Conservation (phyloP, 768 basidiomycete genomes). For the Lyophyllum atratum region DNA sequence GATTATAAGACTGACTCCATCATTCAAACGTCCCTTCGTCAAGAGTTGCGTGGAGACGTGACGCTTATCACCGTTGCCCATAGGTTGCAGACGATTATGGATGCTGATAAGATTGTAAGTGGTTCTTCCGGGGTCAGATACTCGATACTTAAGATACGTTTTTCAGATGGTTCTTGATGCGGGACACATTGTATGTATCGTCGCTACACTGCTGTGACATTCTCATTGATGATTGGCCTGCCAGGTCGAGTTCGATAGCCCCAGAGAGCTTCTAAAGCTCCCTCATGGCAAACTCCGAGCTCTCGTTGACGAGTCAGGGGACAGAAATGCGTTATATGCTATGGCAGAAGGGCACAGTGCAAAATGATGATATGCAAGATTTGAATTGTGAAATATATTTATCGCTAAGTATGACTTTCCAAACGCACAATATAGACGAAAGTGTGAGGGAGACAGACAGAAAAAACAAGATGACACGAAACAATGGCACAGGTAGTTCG, state of each 20-base stretch:
- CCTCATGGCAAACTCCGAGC: constrained; percentile 50
- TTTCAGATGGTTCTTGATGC: constrained; percentile 54
- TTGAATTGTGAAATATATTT: background rate
- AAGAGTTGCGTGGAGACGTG: constrained; percentile 60
- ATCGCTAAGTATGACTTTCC: background rate
- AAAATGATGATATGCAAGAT: background rate
- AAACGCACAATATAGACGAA: background rate
- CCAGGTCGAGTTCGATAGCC: constrained; percentile 57
- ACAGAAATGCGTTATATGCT: constrained; percentile 47
- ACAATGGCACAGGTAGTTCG: constrained; percentile 10
- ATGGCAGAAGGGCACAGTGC: constrained; percentile 33
- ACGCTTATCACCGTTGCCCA: constrained; percentile 73
- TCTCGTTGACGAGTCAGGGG: constrained; percentile 61
- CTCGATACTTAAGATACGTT: background rate
- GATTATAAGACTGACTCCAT: constrained; percentile 68
- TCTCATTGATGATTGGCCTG: background rate
- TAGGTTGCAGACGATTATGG: constrained; percentile 67
- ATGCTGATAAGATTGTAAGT: constrained; percentile 58
- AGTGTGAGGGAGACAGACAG: constrained; percentile 1
- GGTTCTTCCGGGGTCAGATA: constrained; percentile 8
- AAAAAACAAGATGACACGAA: constrained; percentile 7
- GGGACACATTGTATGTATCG: constrained; percentile 46
- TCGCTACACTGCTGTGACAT: background rate
- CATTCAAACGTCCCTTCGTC: constrained; percentile 70
- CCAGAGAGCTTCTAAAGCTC: constrained; percentile 51